phyloP scores from a whole-genome alignment of 495 filamentous ascomycete species.

The Hypomontagnella submonticulosa region DNA sequence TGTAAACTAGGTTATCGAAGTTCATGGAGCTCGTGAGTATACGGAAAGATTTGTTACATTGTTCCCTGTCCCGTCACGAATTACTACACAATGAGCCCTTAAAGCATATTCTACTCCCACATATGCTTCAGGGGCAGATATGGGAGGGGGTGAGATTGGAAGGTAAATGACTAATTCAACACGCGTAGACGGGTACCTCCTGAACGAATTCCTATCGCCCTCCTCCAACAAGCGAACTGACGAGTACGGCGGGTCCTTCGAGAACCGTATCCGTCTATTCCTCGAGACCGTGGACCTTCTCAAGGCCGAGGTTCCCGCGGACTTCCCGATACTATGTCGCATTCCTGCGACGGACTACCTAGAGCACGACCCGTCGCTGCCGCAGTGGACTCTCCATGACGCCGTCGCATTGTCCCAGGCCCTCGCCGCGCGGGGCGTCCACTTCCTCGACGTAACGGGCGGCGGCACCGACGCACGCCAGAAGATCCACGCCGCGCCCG shows the following conservation, averaged over 20 bases:
- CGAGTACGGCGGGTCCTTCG: constrained; percentile 68
- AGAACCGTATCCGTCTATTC: constrained; percentile 66
- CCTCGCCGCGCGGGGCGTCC: constrained; percentile 66
- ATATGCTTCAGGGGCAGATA: too few relatives aligned
- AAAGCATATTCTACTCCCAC: not conserved
- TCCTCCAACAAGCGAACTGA: constrained; percentile 71
- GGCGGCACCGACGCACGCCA: constrained; percentile 68
- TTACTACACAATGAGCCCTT: too few relatives aligned
- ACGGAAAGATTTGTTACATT: not conserved
- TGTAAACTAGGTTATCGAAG: constrained; percentile 61
- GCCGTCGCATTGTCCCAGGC: constrained; percentile 65
- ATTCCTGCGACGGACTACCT: constrained; percentile 74
- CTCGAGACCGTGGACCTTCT: constrained; percentile 63
- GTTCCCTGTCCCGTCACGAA: too few relatives aligned
- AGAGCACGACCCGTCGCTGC: constrained; percentile 54
- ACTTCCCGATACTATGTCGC: constrained; percentile 72
- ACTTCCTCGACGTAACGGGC: constrained; percentile 70
- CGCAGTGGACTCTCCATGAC: constrained; percentile 67
- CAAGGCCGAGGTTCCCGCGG: constrained; percentile 58
- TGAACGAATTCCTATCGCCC: constrained; percentile 72
- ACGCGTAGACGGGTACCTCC: constrained; percentile 68
- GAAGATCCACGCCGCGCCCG: constrained; percentile 50
- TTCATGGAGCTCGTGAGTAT: constrained; percentile 63
- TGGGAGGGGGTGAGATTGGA: too few relatives aligned
- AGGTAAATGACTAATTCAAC: not conserved